phyloP scores from a whole-genome alignment of 2,329 filamentous ascomycete genomes.

The Alternaria arborescens region DNA sequence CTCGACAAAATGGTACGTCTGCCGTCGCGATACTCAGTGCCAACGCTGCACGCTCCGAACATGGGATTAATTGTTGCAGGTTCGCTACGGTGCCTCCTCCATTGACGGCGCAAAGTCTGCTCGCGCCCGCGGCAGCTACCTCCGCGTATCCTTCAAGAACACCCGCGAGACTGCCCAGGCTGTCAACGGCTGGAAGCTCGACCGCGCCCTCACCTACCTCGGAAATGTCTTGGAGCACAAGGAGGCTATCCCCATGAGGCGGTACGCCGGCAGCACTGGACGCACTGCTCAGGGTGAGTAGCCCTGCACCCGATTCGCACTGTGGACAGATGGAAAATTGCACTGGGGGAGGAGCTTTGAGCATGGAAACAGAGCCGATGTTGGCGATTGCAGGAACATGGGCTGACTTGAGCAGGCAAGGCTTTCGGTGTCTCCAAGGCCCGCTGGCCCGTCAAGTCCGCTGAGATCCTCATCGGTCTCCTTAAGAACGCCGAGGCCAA shows the following conservation, averaged over 20 bases:
- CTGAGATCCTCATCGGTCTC: conserved; percentile 95
- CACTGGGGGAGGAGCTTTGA: neutral
- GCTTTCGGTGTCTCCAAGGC: conserved; percentile 97
- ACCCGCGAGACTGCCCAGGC: conserved; percentile 99
- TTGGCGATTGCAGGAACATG: conserved; percentile 12
- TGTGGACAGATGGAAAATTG: conserved; percentile 1
- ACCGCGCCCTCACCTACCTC: conserved; percentile 94
- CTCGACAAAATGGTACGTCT: conserved; percentile 55
- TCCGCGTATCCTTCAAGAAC: conserved; percentile 99
- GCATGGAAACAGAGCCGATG: conserved; percentile 1
- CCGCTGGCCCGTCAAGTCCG: conserved; percentile 99
- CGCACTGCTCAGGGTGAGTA: conserved; percentile 96
- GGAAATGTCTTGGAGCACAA: conserved; percentile 97
- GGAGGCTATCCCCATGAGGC: conserved; percentile 97
- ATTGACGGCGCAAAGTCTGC: conserved; percentile 70
- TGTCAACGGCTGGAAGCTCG: conserved; percentile 98
- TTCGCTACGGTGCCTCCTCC: conserved; percentile 50
- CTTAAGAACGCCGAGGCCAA: conserved; percentile 65
- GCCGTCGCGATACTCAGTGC: conserved; percentile 16
- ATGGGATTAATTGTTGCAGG: conserved; percentile 44
- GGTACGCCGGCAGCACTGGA: conserved; percentile 95
- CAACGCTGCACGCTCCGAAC: conserved; percentile 18
- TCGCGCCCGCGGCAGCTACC: conserved; percentile 97
- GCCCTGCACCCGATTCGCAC: conserved; percentile 13
- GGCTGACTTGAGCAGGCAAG: conserved; percentile 74